phyloP scores from a whole-genome alignment of 352 stramenopile species.

The Blastocystis sp. region DNA sequence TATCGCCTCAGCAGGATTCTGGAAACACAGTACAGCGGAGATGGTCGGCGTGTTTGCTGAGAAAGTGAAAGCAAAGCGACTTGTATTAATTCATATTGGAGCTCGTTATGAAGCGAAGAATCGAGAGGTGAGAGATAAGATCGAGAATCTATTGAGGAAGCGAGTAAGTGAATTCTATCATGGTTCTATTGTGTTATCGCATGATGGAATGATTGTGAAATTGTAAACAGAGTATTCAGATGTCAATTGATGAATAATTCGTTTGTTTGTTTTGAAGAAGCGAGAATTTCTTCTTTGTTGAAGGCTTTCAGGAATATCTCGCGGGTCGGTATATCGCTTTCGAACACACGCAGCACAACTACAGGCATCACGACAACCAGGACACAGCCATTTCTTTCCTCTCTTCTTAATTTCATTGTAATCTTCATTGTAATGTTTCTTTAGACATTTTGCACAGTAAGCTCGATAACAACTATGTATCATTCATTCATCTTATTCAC shows the following conservation, averaged over 20 bases:
- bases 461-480: conserved; percentile 51
- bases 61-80: conserved; percentile 75
- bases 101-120: conserved; percentile 70
- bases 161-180: not conserved
- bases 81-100: conserved; percentile 83
- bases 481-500: not conserved
- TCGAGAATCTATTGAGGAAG: not conserved
- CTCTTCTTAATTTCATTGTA: conserved; percentile 58
- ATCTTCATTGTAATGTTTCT: conserved; percentile 66
- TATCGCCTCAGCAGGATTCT: conserved; percentile 72
- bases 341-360: conserved; percentile 55
- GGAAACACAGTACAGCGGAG: conserved; percentile 80
- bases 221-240: conserved; percentile 8
- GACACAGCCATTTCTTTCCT: conserved; percentile 66
- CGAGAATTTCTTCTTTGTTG: conserved; percentile 56
- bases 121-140: not conserved
- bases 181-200: not conserved
- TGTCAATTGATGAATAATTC: conserved; percentile 32
- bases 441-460: conserved; percentile 63
- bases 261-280: conserved; percentile 62
- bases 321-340: conserved; percentile 62
- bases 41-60: conserved; percentile 79
- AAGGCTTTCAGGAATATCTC: conserved; percentile 48
- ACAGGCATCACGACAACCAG: conserved; percentile 57
- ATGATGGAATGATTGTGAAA: not conserved